Evolutionary conservation across 2,329 filamentous ascomycete species (phyloP).

Genomic region (Penicillium sp.): DNA sequence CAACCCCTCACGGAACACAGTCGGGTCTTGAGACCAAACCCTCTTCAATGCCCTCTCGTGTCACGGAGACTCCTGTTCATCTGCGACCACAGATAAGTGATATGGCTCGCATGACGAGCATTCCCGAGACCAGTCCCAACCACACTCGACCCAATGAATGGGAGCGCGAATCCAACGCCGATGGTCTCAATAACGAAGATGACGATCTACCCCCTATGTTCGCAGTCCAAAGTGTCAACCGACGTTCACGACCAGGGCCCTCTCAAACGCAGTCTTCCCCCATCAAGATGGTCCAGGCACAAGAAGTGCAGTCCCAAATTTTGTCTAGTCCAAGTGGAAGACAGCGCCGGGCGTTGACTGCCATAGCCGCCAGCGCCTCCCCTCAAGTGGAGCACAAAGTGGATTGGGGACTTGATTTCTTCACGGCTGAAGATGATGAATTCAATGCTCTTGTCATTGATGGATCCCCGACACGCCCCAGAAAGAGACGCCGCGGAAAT

Average conservation of each 20-base stretch:
- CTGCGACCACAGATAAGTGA: slow-evolving; percentile 33
- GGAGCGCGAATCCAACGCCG: slow-evolving; percentile 32
- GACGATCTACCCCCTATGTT: slow-evolving; percentile 46
- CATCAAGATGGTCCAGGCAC: slow-evolving; percentile 34
- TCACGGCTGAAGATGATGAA: slow-evolving; percentile 49
- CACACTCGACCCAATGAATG: slow-evolving; percentile 33
- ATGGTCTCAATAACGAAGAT: slow-evolving; percentile 43
- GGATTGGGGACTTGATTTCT: slow-evolving; percentile 45
- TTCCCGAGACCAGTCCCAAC: slow-evolving; percentile 48
- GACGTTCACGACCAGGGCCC: slow-evolving; percentile 30
- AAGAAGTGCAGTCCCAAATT: slow-evolving; percentile 31
- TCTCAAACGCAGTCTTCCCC: slow-evolving; percentile 33
- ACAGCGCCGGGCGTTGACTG: slow-evolving; percentile 46
- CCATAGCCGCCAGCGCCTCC: slow-evolving; percentile 52
- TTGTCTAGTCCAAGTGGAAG: slow-evolving; percentile 49
- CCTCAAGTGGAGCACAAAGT: slow-evolving; percentile 42
- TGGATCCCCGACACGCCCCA: slow-evolving; percentile 41
- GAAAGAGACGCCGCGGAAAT: slow-evolving; percentile 47
- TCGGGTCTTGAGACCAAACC: slow-evolving; percentile 34
- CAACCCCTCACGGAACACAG: slow-evolving; percentile 18
- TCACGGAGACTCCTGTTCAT: slow-evolving; percentile 49
- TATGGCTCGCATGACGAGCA: slow-evolving; percentile 41
- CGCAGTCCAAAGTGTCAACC: slow-evolving; percentile 24
- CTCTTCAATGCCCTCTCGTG: slow-evolving; percentile 48
- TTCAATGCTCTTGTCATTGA: slow-evolving; percentile 43